Base-by-base conservation (phyloP, 768 basidiomycete species). In the Amyloporia xantha region DNA sequence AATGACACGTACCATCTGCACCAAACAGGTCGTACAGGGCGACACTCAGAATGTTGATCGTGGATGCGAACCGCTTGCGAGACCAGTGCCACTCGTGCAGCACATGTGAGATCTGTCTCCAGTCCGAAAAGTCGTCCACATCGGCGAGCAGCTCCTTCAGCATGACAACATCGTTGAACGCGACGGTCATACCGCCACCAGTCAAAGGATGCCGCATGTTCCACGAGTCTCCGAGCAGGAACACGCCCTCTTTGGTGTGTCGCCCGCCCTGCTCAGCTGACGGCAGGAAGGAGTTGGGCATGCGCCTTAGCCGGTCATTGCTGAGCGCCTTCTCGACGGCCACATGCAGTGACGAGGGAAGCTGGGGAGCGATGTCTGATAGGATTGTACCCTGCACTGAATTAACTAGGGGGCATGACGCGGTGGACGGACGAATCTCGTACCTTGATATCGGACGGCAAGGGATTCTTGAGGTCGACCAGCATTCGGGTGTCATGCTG, bases 141-240 rank as follows among this genome's bases (percentile, higher is more conserved):
- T 71, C 55, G 1, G 68, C 68, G 0, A 96, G 70, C 50, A 90
- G 69, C 13, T 78, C 68, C 27, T 81, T 67, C 12, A 98, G 74
- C 26, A 88, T 55, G 12, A 91, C 84, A 4, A 87, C 86, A 56
- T 98, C 96, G 60, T 82, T 76, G 41, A 98, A 71, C 2, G 92
- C 93, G 33, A 97, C 95, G 0, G 93, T 94, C 96, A 99, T 99
- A 4, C 96, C 96, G 10, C 93, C 92, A 4, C 96, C 96, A 0
- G 96, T 99, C 19, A 99, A 75, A 1, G 96, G 96, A 66, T 99
- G 96, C 0, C 96, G 88, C 94, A 98, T 98, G 63, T 98, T 99
- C 86, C 91, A 95, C 2, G 95, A 83, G 62, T 98, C 96, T 1
- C 96, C 96, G 27, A 96, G 72, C 53, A 98, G 80, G 50, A 99